Base-by-base conservation (phyloP, 306 rosid genomes). In the Potentilla sterilis region DNA sequence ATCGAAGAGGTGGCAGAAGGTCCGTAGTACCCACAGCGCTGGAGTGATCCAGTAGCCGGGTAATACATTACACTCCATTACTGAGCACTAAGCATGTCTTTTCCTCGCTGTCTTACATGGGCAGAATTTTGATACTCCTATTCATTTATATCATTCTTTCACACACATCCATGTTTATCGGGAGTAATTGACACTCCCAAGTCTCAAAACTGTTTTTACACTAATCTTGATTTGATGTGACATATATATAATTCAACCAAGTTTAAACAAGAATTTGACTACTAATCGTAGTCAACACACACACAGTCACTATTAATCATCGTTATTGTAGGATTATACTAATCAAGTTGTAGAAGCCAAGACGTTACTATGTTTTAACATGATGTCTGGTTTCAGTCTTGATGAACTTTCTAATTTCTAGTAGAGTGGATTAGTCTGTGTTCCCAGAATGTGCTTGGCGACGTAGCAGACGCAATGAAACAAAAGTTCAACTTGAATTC, bases 391-490 rank as follows among this genome's bases (percentile, higher is more conserved):
- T 32, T 5, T 13, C n/a, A 5, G 34, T 6, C 3, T 43, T 9
- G 51, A 43, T 1, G 37, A 12, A 43, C 15, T 66, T 66, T 70
- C 47, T 13, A 11, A 5, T 19, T 32, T 70, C 46, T 8, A 69
- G 57, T 46, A 22, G n/a, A 47, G 3, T 15, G 15, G 28, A 4
- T 70, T 49, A 15, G 13, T 8, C 11, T 48, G 63, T 18, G 54
- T 34, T 28, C 32, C 34, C 54, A 5, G 40, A 69, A 4, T 46
- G 41, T 41, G 10, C 34, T 9, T 15, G 2, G 75, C 59, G 34
- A 72, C 48, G 77, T 58, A 47, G 61, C 61, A 10, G 59, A 49
- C 68, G 0, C 59, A 34, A 2, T 46, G 48, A 19, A 77, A 73
- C 77, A 9, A 2, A 51, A 73, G 37, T 18, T 37, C 28, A 28